phyloP scores from a whole-genome alignment of 2,329 filamentous ascomycete genomes.

The Didymella arachidicola region DNA sequence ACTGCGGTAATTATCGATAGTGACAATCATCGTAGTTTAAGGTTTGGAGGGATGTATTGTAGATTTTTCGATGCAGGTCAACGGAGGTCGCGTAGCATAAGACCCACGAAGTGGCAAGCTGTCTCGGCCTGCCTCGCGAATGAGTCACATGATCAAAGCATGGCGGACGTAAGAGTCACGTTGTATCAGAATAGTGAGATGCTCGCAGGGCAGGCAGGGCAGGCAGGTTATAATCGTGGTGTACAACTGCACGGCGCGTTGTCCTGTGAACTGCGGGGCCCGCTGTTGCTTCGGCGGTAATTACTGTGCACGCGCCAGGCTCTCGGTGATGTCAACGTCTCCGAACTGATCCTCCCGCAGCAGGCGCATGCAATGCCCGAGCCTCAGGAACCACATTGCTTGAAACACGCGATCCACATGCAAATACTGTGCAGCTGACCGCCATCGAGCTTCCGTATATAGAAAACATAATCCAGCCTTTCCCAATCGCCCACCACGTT shows the following conservation, averaged over 20 bases:
- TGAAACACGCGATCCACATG: conserved; percentile 21
- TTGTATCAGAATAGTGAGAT: neutral
- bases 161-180: neutral
- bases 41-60: neutral
- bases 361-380: conserved; percentile 19
- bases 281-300: neutral
- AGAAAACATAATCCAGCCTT: conserved; percentile 7
- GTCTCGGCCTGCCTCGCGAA: neutral
- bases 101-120: neutral
- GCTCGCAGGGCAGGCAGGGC: too few relatives aligned
- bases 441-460: conserved; percentile 19
- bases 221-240: neutral
- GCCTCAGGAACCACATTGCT: conserved; percentile 11
- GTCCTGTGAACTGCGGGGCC: neutral
- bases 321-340: conserved; percentile 20
- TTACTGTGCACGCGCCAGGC: conserved; percentile 9
- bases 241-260: neutral
- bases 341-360: conserved; percentile 18
- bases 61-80: neutral
- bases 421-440: conserved; percentile 19
- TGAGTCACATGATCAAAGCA: conserved; percentile 5
- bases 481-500: conserved; percentile 26
- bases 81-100: neutral
- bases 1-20: conserved; percentile 10
- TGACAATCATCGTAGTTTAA: conserved; percentile 6